These are phyloP conservation scores for Pochonia chlamydosporia DNA, from an alignment of 2,329 filamentous ascomycete species.

Conservation along the genomic window DNA sequence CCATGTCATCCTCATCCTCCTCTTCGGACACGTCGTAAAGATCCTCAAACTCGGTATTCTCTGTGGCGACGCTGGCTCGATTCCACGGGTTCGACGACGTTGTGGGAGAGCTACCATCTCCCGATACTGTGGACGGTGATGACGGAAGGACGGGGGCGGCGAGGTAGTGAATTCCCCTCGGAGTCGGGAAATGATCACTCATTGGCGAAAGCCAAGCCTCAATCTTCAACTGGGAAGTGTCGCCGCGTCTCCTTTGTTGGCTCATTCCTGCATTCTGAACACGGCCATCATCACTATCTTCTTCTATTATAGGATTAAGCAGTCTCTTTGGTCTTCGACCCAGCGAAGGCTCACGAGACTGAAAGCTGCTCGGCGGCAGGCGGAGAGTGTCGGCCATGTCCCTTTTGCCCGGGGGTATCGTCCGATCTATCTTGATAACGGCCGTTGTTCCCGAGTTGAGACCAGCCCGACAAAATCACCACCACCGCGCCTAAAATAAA, in stretches of 20 bases:
- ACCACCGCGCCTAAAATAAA: not conserved
- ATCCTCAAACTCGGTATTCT: constrained; percentile 74
- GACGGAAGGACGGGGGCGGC: constrained; percentile 57
- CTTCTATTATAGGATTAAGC: constrained; percentile 64
- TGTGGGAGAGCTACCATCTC: constrained; percentile 48
- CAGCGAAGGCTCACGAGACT: constrained; percentile 47
- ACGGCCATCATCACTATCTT: constrained; percentile 37
- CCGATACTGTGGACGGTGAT: constrained; percentile 50
- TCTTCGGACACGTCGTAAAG: constrained; percentile 83
- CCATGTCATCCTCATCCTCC: constrained; percentile 42
- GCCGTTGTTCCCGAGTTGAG: not conserved
- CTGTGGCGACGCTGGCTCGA: constrained; percentile 55
- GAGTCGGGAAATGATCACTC: constrained; percentile 65
- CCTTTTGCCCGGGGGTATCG: constrained; percentile 20
- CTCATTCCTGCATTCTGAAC: constrained; percentile 13
- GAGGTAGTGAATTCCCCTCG: constrained; percentile 61
- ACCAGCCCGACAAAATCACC: not conserved
- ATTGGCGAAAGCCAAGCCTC: constrained; percentile 53
- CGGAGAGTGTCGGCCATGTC: constrained; percentile 40
- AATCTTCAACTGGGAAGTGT: constrained; percentile 42
- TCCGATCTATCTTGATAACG: constrained; percentile 24
- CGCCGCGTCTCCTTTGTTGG: constrained; percentile 20
- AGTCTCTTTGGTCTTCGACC: constrained; percentile 45
- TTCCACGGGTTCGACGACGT: constrained; percentile 58
- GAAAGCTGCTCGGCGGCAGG: constrained; percentile 26